Evolutionary conservation across 2,329 filamentous ascomycete genomes (phyloP).

Genomic region (Boeremia exigua): DNA sequence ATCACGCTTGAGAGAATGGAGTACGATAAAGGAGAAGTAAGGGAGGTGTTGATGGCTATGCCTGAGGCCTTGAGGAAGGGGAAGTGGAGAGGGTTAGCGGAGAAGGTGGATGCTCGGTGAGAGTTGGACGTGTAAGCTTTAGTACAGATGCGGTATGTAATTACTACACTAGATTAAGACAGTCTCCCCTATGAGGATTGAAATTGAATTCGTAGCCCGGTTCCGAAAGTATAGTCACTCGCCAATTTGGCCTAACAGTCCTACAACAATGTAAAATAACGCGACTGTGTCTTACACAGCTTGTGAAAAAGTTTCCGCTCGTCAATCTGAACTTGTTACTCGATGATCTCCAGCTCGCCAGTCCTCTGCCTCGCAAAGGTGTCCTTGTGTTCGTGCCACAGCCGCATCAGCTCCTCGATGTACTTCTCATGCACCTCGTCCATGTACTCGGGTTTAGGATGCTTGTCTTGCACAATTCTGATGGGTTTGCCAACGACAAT

Average conservation of each 20-base stretch:
- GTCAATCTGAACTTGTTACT: conserved; percentile 45
- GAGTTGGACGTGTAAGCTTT: not conserved
- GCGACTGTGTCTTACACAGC: not conserved
- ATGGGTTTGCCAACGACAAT: conserved; percentile 89
- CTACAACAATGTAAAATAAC: not conserved
- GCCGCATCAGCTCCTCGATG: conserved; percentile 71
- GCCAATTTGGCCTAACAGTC: not conserved
- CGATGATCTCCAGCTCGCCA: conserved; percentile 71
- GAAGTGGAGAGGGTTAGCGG: conserved; percentile 33
- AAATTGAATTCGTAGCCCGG: not conserved
- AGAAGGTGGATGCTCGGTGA: conserved; percentile 26
- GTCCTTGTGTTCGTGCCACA: conserved; percentile 82
- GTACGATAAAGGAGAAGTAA: conserved; percentile 31
- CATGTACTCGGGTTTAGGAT: conserved; percentile 76
- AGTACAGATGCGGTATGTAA: not conserved
- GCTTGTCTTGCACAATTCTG: conserved; percentile 66
- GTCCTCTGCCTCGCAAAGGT: conserved; percentile 69
- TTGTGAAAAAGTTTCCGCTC: not conserved
- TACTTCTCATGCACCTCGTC: conserved; percentile 82
- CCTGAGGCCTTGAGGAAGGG: conserved; percentile 31
- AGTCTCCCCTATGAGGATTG: not conserved
- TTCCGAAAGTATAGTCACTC: not conserved
- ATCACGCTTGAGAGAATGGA: conserved; percentile 37
- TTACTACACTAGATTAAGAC: not conserved
- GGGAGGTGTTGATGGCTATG: conserved; percentile 26